These are phyloP conservation scores for Diplosphaera chodatii DNA, from an alignment of 139 green algal species.

Conservation along the genomic window DNA sequence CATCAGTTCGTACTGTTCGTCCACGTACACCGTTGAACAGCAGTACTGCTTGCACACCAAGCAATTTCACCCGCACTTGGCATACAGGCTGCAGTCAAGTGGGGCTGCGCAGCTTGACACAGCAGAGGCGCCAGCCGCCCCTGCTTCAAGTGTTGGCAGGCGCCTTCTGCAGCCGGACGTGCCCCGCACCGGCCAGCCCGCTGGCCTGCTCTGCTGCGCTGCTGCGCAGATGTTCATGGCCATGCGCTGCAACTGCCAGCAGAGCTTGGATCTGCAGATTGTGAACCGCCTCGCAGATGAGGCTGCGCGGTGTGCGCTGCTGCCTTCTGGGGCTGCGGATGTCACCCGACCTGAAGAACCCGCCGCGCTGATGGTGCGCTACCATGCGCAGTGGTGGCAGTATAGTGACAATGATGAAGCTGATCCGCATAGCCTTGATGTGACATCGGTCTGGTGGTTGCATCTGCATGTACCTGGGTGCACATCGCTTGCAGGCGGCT, in stretches of 20 bases:
- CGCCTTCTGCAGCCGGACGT: neutral
- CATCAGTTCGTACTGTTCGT: too few species aligned
- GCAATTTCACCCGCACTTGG: too few species aligned
- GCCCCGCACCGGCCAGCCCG: neutral
- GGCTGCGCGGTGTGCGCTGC: neutral
- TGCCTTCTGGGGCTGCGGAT: neutral
- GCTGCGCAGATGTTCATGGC: neutral
- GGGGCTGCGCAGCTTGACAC: neutral
- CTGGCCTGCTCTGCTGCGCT: neutral
- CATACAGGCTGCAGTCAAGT: neutral
- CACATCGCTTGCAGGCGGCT: too few species aligned
- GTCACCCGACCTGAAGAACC: neutral
- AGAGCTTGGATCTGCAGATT: neutral
- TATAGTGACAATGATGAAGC: too few species aligned
- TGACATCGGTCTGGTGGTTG: too few species aligned
- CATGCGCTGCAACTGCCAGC: conserved; percentile 11
- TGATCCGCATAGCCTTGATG: too few species aligned
- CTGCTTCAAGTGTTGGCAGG: too few species aligned
- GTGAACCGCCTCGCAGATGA: neutral
- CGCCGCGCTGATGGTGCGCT: neutral
- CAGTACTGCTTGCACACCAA: too few species aligned
- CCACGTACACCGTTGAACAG: too few species aligned
- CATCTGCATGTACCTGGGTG: too few species aligned
- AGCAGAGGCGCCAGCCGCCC: neutral
- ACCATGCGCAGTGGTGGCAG: too few species aligned